Percentiles rank a stretch among this genome's conserved stretches.
These are phyloP conservation scores for Phytophthora syringae DNA, from an alignment of 352 stramenopile species.

Conservation along the genomic window DNA sequence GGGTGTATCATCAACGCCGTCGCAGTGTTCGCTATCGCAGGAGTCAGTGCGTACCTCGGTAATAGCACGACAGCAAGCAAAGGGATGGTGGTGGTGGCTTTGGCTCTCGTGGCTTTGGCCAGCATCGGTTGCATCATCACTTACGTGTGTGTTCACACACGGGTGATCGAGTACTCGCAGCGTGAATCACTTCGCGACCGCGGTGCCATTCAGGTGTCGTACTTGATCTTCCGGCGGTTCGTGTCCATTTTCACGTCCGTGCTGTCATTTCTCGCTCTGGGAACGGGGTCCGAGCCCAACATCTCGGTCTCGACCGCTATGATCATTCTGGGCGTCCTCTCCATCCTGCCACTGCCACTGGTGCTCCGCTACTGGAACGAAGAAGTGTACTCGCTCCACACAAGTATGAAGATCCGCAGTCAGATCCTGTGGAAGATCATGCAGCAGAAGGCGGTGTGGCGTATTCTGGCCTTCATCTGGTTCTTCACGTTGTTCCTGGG, in stretches of 20 bases:
- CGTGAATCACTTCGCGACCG: conserved; percentile 64
- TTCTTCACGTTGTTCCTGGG: conserved; percentile 66
- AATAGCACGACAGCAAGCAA: conserved; percentile 33
- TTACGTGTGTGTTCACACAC: conserved; percentile 68
- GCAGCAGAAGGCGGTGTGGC: conserved; percentile 79
- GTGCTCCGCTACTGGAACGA: conserved; percentile 69
- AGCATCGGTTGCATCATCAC: conserved; percentile 75
- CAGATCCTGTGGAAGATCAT: conserved; percentile 82
- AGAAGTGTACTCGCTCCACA: conserved; percentile 68
- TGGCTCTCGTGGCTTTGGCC: conserved; percentile 50
- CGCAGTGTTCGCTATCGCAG: conserved; percentile 63
- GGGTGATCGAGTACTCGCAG: conserved; percentile 69
- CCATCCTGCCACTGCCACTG: conserved; percentile 53
- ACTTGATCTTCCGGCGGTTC: conserved; percentile 67
- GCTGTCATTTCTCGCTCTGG: conserved; percentile 58
- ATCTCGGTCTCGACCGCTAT: conserved; percentile 51
- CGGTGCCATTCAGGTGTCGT: conserved; percentile 61
- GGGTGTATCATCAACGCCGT: conserved; percentile 73
- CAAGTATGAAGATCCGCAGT: conserved; percentile 61
- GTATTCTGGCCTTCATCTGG: conserved; percentile 67
- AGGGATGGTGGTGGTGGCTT: conserved; percentile 40
- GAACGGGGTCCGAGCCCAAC: conserved; percentile 39
- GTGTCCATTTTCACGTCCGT: conserved; percentile 61
- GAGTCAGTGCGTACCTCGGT: conserved; percentile 53
- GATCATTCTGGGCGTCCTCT: conserved; percentile 61